These are phyloP conservation scores for Monilinia laxa DNA, from an alignment of 2,329 filamentous ascomycete genomes.

Conservation along the genomic window DNA sequence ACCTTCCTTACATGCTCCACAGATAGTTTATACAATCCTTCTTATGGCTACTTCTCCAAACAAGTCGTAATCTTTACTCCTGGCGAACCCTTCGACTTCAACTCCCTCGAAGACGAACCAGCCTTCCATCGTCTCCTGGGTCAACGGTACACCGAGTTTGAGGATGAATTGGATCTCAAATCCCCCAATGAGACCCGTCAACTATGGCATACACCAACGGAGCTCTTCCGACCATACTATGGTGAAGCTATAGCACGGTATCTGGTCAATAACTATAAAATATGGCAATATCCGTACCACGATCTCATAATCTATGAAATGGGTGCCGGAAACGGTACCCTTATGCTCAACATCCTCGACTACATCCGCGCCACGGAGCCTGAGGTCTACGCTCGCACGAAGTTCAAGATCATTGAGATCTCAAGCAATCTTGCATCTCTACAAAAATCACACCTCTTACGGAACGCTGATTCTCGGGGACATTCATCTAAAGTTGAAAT, in stretches of 20 bases:
- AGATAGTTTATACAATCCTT: slow-evolving; percentile 93
- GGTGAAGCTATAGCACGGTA: slow-evolving; percentile 97
- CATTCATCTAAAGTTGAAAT: slow-evolving; percentile 88
- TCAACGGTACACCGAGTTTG: slow-evolving; percentile 82
- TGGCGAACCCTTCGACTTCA: slow-evolving; percentile 88
- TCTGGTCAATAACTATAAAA: slow-evolving; percentile 91
- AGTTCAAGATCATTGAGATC: slow-evolving; percentile 96
- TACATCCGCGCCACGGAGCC: slow-evolving; percentile 89
- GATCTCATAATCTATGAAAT: slow-evolving; percentile 98
- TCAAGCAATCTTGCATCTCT: slow-evolving; percentile 75
- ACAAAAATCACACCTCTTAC: slow-evolving; percentile 69
- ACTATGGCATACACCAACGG: slow-evolving; percentile 97
- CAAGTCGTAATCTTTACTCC: slow-evolving; percentile 95
- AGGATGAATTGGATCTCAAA: slow-evolving; percentile 77
- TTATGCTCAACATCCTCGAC: slow-evolving; percentile 98
- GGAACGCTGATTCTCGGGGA: slow-evolving; percentile 66
- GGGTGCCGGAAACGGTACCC: slow-evolving; percentile 92
- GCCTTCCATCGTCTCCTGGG: slow-evolving; percentile 78
- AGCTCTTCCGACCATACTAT: slow-evolving; percentile 94
- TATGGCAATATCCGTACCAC: slow-evolving; percentile 91
- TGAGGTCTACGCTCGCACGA: slow-evolving; percentile 89
- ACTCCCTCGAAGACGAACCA: slow-evolving; percentile 74
- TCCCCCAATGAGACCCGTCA: slow-evolving; percentile 72
- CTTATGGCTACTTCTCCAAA: slow-evolving; percentile 95
- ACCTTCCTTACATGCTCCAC: slow-evolving; percentile 28